phyloP scores from a whole-genome alignment of 805 yeast genomes.

The Lipomyces kockii region DNA sequence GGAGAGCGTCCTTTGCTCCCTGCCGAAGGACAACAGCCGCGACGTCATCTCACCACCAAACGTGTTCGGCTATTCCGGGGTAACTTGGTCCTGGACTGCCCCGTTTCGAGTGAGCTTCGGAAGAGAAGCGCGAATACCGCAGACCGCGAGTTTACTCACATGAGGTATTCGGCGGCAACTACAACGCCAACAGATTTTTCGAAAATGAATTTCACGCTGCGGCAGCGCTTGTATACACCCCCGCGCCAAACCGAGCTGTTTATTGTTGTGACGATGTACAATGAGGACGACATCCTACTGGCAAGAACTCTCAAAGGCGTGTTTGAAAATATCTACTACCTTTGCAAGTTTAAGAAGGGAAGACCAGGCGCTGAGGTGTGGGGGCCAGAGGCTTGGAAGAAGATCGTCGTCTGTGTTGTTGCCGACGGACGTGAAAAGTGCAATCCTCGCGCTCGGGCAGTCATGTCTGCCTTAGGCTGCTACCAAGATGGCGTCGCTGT shows the following conservation, averaged over 20 bases:
- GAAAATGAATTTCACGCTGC: constrained; percentile 67
- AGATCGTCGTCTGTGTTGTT: constrained; percentile 84
- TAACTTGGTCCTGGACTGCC: constrained; percentile 85
- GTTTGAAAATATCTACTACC: constrained; percentile 80
- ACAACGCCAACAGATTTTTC: constrained; percentile 81
- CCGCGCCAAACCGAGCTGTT: constrained; percentile 84
- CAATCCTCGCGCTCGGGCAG: constrained; percentile 74
- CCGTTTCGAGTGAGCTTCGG: constrained; percentile 73
- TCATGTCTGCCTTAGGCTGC: constrained; percentile 84
- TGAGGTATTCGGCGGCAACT: constrained; percentile 94
- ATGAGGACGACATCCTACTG: constrained; percentile 79
- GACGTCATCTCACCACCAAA: constrained; percentile 46
- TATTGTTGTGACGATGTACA: constrained; percentile 87
- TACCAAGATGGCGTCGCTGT: constrained; percentile 97
- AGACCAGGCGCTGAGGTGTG: constrained; percentile 52
- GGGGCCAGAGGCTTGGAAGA: constrained; percentile 98
- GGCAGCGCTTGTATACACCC: constrained; percentile 77
- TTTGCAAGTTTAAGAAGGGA: constrained; percentile 65
- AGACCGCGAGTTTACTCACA: constrained; percentile 72
- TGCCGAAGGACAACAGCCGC: constrained; percentile 42
- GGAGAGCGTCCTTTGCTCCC: constrained; percentile 30
- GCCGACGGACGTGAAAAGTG: constrained; percentile 91
- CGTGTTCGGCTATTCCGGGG: constrained; percentile 68
- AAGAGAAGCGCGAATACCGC: constrained; percentile 47
- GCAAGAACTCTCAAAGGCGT: constrained; percentile 90